phyloP scores from a whole-genome alignment of 495 filamentous ascomycete genomes.

The Xylaria venustula region DNA sequence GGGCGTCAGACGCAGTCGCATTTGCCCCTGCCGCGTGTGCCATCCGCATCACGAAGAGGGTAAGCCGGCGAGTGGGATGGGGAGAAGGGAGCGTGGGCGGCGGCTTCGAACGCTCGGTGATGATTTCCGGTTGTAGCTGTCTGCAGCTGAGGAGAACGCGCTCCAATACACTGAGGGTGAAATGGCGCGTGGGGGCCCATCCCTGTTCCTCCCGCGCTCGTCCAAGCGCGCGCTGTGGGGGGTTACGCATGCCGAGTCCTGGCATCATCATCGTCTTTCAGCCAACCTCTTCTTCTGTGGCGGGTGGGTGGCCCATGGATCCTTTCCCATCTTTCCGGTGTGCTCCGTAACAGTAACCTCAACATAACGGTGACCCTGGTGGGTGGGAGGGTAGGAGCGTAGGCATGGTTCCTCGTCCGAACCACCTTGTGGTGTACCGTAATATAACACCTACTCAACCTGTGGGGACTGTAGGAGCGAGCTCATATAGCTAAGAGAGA shows the following conservation, averaged over 20 bases:
- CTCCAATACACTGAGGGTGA: conserved; percentile 8
- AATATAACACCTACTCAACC: no score
- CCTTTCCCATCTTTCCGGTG: background rate
- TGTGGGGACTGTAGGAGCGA: background rate
- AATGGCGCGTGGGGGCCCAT: conserved; percentile 12
- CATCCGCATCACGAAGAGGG: conserved; percentile 13
- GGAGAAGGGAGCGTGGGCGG: conserved; percentile 8
- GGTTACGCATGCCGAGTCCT: background rate
- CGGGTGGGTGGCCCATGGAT: background rate
- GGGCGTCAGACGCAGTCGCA: conserved; percentile 7
- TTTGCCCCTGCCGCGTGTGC: conserved; percentile 11
- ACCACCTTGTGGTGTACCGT: background rate
- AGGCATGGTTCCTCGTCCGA: background rate
- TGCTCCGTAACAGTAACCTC: conserved; percentile 1
- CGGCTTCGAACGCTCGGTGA: conserved; percentile 1
- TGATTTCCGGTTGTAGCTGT: conserved; percentile 12
- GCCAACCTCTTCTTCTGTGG: background rate
- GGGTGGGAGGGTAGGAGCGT: background rate
- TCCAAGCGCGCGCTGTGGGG: conserved; percentile 3
- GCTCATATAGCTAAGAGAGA: no score
- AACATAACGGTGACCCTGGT: no score
- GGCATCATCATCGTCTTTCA: background rate
- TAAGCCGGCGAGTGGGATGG: conserved; percentile 12
- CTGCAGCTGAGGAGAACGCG: conserved; percentile 10
- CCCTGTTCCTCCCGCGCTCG: background rate